These are phyloP conservation scores for Plasmodium billcollinsi DNA, from an alignment of 169 alveolate genomes.

Conservation along the genomic window DNA sequence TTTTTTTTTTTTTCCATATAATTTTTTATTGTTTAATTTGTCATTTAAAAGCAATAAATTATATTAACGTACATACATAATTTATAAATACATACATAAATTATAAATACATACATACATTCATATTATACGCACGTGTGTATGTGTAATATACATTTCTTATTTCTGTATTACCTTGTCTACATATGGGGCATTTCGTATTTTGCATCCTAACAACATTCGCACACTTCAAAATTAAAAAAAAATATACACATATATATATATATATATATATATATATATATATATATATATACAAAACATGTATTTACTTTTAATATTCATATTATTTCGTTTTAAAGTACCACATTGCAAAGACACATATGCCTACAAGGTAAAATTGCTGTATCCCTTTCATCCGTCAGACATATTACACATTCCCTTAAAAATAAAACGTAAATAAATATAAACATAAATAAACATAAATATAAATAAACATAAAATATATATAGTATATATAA, in stretches of 20 bases:
- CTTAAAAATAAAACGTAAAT: slow-evolving; percentile 21
- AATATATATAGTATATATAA: not conserved
- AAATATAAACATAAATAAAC: slow-evolving; percentile 3
- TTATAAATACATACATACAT: not conserved
- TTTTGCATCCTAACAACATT: slow-evolving; percentile 83
- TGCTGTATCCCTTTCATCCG: slow-evolving; percentile 83
- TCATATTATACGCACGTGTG: not conserved
- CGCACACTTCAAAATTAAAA: slow-evolving; percentile 79
- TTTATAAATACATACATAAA: not conserved
- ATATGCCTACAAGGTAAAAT: slow-evolving; percentile 87
- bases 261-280: not conserved
- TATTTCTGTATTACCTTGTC: slow-evolving; percentile 77
- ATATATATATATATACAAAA: not conserved
- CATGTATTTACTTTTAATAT: not conserved
- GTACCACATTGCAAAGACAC: slow-evolving; percentile 86
- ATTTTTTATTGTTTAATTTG: too few relatives aligned
- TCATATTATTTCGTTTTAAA: not conserved
- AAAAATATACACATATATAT: not conserved
- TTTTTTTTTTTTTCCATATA: not conserved
- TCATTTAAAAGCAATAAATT: not conserved
- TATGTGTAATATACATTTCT: not conserved
- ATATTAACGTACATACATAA: not conserved
- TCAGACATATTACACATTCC: slow-evolving; percentile 86
- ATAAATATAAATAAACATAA: too few relatives aligned
- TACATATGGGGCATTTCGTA: slow-evolving; percentile 84